Evolutionary conservation across 805 yeast species (phyloP).

Genomic region (Kurtzmaniella cleridarum): DNA sequence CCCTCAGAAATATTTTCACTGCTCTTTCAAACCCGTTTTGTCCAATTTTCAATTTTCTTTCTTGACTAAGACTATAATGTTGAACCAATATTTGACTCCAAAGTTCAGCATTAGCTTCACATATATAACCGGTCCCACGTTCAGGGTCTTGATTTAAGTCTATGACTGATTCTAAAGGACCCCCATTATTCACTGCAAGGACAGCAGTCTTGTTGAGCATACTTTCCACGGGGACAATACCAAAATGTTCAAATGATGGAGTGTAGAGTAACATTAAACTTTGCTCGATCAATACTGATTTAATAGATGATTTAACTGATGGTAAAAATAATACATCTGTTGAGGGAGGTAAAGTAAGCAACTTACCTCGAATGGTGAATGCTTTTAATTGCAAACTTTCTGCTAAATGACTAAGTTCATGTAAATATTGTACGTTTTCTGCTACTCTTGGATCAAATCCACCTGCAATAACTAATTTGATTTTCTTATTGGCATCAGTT

Average conservation of each 20-base stretch:
- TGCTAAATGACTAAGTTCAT: conserved; percentile 51
- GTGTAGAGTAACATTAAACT: conserved; percentile 74
- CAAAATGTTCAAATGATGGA: conserved; percentile 91
- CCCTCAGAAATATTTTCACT: conserved; percentile 36
- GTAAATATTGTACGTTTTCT: conserved; percentile 72
- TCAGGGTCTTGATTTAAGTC: conserved; percentile 11
- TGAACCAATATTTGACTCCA: conserved; percentile 53
- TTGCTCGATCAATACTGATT: conserved; percentile 52
- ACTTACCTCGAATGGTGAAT: conserved; percentile 39
- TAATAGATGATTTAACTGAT: conserved; percentile 63
- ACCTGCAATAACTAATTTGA: conserved; percentile 67
- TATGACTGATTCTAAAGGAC: conserved; percentile 79
- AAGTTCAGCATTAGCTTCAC: conserved; percentile 37
- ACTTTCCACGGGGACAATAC: conserved; percentile 95
- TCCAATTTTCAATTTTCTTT: conserved; percentile 21
- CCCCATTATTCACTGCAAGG: conserved; percentile 83
- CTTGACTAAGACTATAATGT: conserved; percentile 22
- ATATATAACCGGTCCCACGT: conserved; percentile 61
- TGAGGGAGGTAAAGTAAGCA: conserved; percentile 27
- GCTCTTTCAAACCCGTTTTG: conserved; percentile 35
- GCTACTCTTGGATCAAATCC: conserved; percentile 76
- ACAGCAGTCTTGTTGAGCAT: conserved; percentile 84
- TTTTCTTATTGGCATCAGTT: not conserved
- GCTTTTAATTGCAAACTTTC: conserved; percentile 39
- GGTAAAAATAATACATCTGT: conserved; percentile 70